A percentile compares a stretch with the other conserved stretches of the same genome.
Evolutionary conservation across 2,329 filamentous ascomycete species (phyloP).

Genomic region (Daldinia eschscholtzii): DNA sequence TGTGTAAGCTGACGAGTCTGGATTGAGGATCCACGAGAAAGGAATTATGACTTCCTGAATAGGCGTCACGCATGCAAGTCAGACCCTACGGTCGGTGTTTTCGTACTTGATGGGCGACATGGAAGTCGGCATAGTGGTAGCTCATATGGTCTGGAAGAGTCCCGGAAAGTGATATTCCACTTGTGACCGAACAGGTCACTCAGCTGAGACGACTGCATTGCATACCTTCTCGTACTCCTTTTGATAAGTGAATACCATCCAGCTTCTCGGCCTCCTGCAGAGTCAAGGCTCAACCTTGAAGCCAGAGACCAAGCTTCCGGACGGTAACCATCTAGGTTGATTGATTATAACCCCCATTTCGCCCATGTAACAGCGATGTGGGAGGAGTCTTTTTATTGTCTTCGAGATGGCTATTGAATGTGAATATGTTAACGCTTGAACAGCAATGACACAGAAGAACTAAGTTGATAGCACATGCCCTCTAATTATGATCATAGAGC

Average conservation of each 20-base stretch:
- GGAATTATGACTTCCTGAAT: neutral
- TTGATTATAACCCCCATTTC: neutral
- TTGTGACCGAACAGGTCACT: neutral
- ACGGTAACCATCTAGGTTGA: neutral
- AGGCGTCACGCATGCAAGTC: neutral
- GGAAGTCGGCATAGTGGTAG: neutral
- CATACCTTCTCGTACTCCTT: neutral
- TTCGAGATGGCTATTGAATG: neutral
- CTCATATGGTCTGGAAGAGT: neutral
- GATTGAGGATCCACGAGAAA: neutral
- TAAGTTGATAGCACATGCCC: no score
- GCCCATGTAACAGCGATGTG: neutral
- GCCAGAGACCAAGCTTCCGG: neutral
- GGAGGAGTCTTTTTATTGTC: neutral
- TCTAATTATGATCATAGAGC: no score
- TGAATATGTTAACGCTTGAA: no score
- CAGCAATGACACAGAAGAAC: no score
- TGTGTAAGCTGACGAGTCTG: slow-evolving; percentile 1
- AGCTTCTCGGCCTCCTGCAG: neutral
- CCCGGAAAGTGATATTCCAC: neutral
- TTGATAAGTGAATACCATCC: neutral
- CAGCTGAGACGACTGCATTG: neutral
- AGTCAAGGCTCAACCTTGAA: neutral
- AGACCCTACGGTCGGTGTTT: neutral
- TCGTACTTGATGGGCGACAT: neutral